Base-by-base conservation (phyloP, 495 filamentous ascomycete genomes). In the Aspergillus sparsus region DNA sequence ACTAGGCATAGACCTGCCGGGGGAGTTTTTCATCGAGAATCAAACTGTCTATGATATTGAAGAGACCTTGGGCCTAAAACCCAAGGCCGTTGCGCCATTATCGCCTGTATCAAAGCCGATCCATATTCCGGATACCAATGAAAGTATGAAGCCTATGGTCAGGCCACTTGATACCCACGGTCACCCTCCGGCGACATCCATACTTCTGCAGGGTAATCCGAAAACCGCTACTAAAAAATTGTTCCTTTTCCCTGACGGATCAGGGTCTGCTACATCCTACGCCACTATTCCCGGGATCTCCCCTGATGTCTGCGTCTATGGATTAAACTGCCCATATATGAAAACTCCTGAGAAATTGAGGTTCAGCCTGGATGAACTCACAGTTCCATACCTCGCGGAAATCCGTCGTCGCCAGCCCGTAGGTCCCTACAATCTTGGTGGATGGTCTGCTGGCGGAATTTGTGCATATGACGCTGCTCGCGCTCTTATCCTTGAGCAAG, bases 361-460 rank as follows among this genome's bases (percentile, higher is more conserved):
- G 39, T 79, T 78, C 73, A 79, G 79, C 61, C 73, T 89, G 39
- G 79, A 86, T 35, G 75, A 79, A 67, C 71, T 85, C 34, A 83
- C 83, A 18, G 74, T 78, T 15, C 74, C 81, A n/a, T 87, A 85
- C 62, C 74, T 87, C 11, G 80, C 82, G 27, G 80, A 88, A 64
- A 88, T 90, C 58, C 87, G 84, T 9, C 84, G 90, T 60, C 85
- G 89, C 35, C 80, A 92, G 74, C 85, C 92, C 0, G 81, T 85
- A 46, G 91, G 91, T 1, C 85, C 85, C 5, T 88, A 88, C 71
- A 77, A 82, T 66, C 72, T 88, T 41, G 85, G 85, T 53, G 87
- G 82, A 13, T 97, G 92, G 92, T 91, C 87, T 18, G 92, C 91
- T 8, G 92, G 92, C 52, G 92, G 92, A 44, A 90, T 94, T 36